Evolutionary conservation across 371 early-diverging fungal species (phyloP).

Genomic region (Lichtheimia ornata): DNA sequence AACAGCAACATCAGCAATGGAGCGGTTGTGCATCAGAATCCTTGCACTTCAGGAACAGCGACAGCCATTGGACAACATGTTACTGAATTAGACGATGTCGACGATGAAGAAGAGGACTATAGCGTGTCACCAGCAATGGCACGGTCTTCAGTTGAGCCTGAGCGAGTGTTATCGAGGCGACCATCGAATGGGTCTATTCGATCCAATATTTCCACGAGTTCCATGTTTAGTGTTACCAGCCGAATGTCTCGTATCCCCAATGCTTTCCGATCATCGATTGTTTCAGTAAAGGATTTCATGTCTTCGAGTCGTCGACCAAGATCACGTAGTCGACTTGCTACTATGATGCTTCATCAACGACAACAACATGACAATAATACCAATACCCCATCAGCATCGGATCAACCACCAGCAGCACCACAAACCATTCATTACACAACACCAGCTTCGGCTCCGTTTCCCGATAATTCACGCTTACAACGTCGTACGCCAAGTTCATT

Average conservation of each 20-base stretch:
- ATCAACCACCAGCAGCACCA: conserved; percentile 2
- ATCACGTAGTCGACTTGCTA: no score
- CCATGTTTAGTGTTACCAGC: conserved; percentile 46
- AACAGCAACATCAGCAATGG: no score
- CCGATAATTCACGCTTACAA: conserved; percentile 16
- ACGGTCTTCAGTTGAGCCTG: no score
- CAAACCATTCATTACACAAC: conserved; percentile 14
- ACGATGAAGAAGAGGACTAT: no score
- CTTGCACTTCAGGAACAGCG: no score
- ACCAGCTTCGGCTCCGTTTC: conserved; percentile 7
- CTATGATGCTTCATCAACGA: not conserved
- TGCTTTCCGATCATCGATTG: conserved; percentile 35
- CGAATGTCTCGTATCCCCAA: conserved; percentile 35
- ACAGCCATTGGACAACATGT: no score
- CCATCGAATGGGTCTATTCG: conserved; percentile 36
- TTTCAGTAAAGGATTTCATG: conserved; percentile 31
- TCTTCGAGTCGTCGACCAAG: not conserved
- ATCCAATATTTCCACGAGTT: conserved; percentile 39
- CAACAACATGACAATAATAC: not conserved
- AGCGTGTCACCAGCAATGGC: no score
- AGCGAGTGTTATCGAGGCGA: not conserved
- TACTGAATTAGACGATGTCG: no score
- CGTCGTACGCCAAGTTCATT: conserved; percentile 28
- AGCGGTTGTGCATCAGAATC: no score
- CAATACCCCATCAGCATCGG: no score